Evolutionary conservation across 2,329 filamentous ascomycete genomes (phyloP), one percentile per base, ranked within the genome.

Genomic region (Cladophialophora chaetospira): DNA sequence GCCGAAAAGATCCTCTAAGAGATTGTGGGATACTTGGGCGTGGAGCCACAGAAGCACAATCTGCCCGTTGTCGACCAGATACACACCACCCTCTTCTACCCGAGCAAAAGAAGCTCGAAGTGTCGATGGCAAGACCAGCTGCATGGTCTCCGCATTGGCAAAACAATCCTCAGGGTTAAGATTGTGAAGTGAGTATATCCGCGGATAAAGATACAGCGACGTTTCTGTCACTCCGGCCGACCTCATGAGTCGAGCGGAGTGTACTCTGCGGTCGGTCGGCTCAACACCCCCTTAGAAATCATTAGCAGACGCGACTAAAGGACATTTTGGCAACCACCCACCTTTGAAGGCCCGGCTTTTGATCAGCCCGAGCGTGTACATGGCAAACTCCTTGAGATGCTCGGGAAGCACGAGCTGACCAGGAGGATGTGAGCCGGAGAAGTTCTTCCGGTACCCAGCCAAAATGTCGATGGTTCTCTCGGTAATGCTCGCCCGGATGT

Each of bases 401-500:
- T 99, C 94, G 0, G 94, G 94, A 74, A 99, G 85, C 26, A 99
- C 91, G 26, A 99, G 83, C 73, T 99, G 92, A 4, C 91, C 90
- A 1, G 92, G 89, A 6, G 94, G 93, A 68, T 96, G 90, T 2
- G 86, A 83, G 55, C 89, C 89, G 2, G 91, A 88, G 66, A 94
- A 94, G 73, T 96, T 88, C 76, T 96, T 97, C 64, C 94, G 86
- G 73, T 99, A 97, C 53, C 87, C 88, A 25, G 92, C 88, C 57
- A 97, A 83, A 52, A 97, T 88, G 68, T 97, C 93, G 55, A 97
- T 91, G 0, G 90, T 91, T 75, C 92, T 94, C 73, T 97, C 94
- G 1, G 89, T 92, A 28, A 99, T 78, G 55, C 84, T 85, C 58
- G 86, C 84, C 13, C 94, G 85, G 56, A 96, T 88, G 58, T 97